These are phyloP conservation scores for Glycyrrhiza uralensis DNA, from an alignment of 306 rosid genomes.

Conservation along the genomic window DNA sequence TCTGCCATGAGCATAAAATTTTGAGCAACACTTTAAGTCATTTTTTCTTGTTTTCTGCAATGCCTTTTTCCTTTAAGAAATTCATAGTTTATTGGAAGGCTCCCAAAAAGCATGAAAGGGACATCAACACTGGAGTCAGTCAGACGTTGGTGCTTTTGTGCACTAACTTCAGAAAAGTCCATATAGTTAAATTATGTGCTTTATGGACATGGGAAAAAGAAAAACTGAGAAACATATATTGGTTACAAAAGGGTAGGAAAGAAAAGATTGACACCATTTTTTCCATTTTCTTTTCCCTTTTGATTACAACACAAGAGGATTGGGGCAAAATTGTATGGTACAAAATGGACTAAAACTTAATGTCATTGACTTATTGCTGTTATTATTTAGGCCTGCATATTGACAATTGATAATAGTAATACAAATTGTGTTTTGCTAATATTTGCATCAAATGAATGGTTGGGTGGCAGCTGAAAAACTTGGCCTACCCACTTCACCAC, in stretches of 20 bases:
- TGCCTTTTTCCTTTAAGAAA: background rate
- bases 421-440: constrained; percentile 6
- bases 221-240: background rate
- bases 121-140: background rate
- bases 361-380: background rate
- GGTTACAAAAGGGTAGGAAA: background rate
- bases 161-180: background rate
- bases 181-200: background rate
- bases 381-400: background rate
- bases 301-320: background rate
- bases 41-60: background rate
- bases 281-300: background rate
- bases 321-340: background rate
- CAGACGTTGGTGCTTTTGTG: background rate
- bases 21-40: background rate
- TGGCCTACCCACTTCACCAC: constrained; percentile 61
- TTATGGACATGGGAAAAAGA: background rate
- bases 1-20: background rate
- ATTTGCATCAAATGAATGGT: constrained; percentile 13
- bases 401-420: background rate
- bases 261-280: background rate
- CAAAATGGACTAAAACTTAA: background rate
- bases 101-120: background rate
- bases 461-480: constrained; percentile 65
- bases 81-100: background rate